Evolutionary conservation across 345 rosid genomes (phyloP).

Genomic region (Ailanthus altissimus): DNA sequence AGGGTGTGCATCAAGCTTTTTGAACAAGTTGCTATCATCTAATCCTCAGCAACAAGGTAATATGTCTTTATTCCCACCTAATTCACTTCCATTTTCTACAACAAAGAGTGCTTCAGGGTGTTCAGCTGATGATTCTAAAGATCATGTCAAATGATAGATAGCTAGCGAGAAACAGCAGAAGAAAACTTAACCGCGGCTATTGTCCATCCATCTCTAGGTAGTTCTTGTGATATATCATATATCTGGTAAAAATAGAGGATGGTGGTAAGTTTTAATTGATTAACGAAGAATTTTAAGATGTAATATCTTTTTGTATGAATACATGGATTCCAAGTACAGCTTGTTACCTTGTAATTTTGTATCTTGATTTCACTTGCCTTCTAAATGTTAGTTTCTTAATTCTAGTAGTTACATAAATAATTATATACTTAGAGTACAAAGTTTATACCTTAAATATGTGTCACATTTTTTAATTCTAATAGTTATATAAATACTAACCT

Average conservation of each 20-base stretch:
- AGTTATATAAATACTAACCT: no score
- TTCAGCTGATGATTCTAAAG: conserved; percentile 19
- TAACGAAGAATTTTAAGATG: not conserved
- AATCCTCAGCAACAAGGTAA: conserved; percentile 19
- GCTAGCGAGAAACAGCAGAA: not conserved
- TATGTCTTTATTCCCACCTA: conserved; percentile 22
- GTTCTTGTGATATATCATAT: no score
- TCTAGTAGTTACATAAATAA: no score
- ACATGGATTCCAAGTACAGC: not conserved
- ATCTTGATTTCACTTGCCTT: no score
- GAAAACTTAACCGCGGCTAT: not conserved
- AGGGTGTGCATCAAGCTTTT: conserved; percentile 21
- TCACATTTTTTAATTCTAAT: no score
- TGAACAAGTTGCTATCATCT: conserved; percentile 13
- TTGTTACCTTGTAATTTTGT: not conserved
- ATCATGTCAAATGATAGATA: conserved; percentile 18
- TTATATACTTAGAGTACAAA: no score
- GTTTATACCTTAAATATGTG: no score
- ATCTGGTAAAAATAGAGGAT: not conserved
- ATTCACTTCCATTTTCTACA: conserved; percentile 24
- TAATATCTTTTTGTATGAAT: not conserved
- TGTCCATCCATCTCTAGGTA: no score
- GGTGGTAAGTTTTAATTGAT: not conserved
- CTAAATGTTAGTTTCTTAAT: no score
- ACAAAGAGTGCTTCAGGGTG: conserved; percentile 31